phyloP scores from a whole-genome alignment of 495 filamentous ascomycete genomes.

The Talaromyces nanjingensis region DNA sequence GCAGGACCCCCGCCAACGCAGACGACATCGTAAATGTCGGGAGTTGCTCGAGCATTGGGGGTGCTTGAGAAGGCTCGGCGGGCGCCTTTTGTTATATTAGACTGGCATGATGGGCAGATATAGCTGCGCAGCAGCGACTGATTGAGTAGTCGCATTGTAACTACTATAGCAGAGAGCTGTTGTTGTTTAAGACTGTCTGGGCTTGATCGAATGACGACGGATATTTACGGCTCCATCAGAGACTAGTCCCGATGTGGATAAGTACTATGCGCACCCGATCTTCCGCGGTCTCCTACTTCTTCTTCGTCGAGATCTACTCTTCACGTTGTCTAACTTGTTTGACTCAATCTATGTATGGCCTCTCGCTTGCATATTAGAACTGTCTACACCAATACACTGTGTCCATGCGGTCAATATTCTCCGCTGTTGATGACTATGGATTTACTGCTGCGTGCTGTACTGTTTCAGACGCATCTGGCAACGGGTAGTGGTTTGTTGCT shows the following conservation, averaged over 20 bases:
- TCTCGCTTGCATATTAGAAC: no score
- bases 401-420: no score
- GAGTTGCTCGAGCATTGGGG: slow-evolving; percentile 12
- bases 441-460: no score
- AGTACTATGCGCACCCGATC: neutral
- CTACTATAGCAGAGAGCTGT: neutral
- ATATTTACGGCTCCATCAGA: neutral
- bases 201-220: neutral
- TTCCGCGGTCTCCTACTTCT: neutral
- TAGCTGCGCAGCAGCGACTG: slow-evolving; percentile 30
- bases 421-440: no score
- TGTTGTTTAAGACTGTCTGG: neutral
- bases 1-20: slow-evolving; percentile 96
- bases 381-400: no score
- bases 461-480: no score
- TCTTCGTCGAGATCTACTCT: neutral
- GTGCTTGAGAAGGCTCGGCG: slow-evolving; percentile 25
- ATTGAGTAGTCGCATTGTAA: slow-evolving; percentile 31
- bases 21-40: slow-evolving; percentile 81
- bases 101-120: slow-evolving; percentile 35
- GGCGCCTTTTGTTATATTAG: slow-evolving; percentile 16
- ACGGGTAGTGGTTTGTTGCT: neutral
- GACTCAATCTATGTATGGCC: no score
- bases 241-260: neutral
- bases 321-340: neutral